Percentiles rank a stretch among this genome's conserved stretches.
phyloP scores from a whole-genome alignment of 140 eudicot genomes.

The Ambrosia hybrid region DNA sequence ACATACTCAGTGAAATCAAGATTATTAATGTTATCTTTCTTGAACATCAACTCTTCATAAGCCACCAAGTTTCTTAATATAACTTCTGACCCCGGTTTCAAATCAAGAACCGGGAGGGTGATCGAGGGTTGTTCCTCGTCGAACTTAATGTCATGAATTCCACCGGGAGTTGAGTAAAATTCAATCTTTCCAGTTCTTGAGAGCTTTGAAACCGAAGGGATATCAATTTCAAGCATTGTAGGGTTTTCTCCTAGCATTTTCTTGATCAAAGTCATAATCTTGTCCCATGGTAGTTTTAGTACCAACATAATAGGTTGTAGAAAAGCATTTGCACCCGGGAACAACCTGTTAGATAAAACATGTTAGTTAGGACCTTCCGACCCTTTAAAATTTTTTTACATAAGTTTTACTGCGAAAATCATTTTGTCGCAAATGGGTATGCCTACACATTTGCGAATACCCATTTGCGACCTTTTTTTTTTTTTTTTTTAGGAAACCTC shows the following conservation, averaged over 20 bases:
- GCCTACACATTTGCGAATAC: too few relatives aligned
- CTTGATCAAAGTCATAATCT: constrained; percentile 18
- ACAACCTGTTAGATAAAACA: too few relatives aligned
- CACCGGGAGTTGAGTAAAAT: constrained; percentile 14
- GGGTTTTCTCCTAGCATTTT: constrained; percentile 18
- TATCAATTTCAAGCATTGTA: constrained; percentile 12
- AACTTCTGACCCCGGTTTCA: constrained; percentile 25
- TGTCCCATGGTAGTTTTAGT: constrained; percentile 34
- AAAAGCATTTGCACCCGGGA: constrained; percentile 3
- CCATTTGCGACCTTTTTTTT: too few relatives aligned
- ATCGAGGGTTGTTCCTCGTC: constrained; percentile 22
- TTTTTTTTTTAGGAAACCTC: too few relatives aligned
- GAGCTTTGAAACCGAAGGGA: constrained; percentile 28
- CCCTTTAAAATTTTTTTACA: too few relatives aligned
- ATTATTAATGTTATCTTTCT: constrained; percentile 3
- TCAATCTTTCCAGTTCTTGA: constrained; percentile 23
- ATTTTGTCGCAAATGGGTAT: too few relatives aligned
- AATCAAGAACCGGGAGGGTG: constrained; percentile 28
- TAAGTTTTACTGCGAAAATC: too few relatives aligned
- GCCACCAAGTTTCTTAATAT: constrained; percentile 34
- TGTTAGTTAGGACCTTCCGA: too few relatives aligned
- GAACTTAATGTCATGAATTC: constrained; percentile 31
- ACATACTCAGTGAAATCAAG: constrained; percentile 38
- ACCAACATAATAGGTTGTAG: constrained; percentile 19
- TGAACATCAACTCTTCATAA: constrained; percentile 27